Evolutionary conservation across 1,284 basidiomycete species (phyloP), one percentile per base, ranked within the genome.

Genomic region (Sanghuangporus weigelae): DNA sequence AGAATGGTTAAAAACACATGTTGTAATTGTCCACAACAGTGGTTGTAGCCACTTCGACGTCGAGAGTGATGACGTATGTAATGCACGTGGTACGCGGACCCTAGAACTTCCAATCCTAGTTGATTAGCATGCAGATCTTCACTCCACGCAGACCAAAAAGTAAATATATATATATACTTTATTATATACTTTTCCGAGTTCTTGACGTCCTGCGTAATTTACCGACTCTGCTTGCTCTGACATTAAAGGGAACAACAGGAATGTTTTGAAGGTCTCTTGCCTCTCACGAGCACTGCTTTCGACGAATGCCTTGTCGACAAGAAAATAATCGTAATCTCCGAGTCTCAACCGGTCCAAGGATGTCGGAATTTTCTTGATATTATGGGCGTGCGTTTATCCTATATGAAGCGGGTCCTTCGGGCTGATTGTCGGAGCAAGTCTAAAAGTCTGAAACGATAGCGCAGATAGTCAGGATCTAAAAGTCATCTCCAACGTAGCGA

Each of bases 371-470:
- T 19, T n/a, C 10, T 46, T n/a, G 44, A 7, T 16, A 16, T 46
- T 14, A n/a, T 46, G 44, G 44, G 44, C 44, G 44, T 19, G 21
- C 44, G 5, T n/a, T n/a, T 42, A 42, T 19, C 44, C 16, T 46
- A 14, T 16, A 54, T 19, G 11, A 38, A n/a, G 31, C 11, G 26
- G 53, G 38, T 54, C 53, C 31, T 38, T n/a, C 11, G 31, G 14
- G 53, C 31, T 35, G 53, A 54, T 54, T 36, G 26, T 38, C 53
- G 53, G 55, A 21, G 44, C 12, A 57, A 57, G 56, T 57, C 26
- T 46, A 57, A 54, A 54, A 31, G 53, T 39, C 44, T 19, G 56
- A 57, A 57, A 26, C 23, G 57, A 59, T 59, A 44, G 42, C 57
- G 44, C 57, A 59, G 46, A 59, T 59, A 59, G 46, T 38, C 44